phyloP scores from a whole-genome alignment of 176 grass and related monocot species.

The Triticum monococcum region DNA sequence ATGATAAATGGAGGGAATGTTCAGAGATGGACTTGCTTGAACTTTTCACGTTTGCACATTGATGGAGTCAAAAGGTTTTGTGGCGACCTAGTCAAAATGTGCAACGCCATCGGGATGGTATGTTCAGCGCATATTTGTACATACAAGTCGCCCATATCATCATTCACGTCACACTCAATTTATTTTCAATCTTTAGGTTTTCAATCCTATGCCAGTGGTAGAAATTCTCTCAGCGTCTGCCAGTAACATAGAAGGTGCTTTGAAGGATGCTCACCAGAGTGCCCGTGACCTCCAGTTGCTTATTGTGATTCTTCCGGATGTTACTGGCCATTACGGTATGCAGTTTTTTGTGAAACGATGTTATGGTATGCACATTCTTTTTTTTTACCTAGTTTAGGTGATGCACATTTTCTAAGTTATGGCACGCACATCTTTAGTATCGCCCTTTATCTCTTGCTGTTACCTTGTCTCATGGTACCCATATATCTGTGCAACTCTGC shows the following conservation, averaged over 20 bases:
- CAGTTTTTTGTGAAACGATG: not conserved
- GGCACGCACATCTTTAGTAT: not conserved
- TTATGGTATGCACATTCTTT: not conserved
- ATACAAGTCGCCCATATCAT: not conserved
- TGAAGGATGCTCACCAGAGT: slow-evolving; percentile 39
- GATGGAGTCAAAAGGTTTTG: slow-evolving; percentile 36
- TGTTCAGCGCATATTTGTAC: not conserved
- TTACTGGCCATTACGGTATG: slow-evolving; percentile 53
- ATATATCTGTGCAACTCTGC: slow-evolving; percentile 11
- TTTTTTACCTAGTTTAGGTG: not conserved
- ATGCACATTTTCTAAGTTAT: not conserved
- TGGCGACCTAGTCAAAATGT: slow-evolving; percentile 41
- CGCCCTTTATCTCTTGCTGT: not conserved
- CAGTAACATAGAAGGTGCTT: slow-evolving; percentile 36
- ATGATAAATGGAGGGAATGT: slow-evolving; percentile 57
- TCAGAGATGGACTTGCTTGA: slow-evolving; percentile 64
- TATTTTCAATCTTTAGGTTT: slow-evolving; percentile 33
- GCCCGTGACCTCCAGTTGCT: slow-evolving; percentile 47
- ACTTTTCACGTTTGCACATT: slow-evolving; percentile 24
- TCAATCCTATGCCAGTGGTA: slow-evolving; percentile 40
- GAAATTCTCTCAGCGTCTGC: slow-evolving; percentile 3
- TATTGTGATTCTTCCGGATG: slow-evolving; percentile 65
- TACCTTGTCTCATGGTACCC: not conserved
- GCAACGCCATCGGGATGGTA: slow-evolving; percentile 80
- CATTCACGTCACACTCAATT: not conserved